Conservation (phyloP, 2,329 filamentous ascomycete species). For the Pseudopyricularia cyperi region DNA sequence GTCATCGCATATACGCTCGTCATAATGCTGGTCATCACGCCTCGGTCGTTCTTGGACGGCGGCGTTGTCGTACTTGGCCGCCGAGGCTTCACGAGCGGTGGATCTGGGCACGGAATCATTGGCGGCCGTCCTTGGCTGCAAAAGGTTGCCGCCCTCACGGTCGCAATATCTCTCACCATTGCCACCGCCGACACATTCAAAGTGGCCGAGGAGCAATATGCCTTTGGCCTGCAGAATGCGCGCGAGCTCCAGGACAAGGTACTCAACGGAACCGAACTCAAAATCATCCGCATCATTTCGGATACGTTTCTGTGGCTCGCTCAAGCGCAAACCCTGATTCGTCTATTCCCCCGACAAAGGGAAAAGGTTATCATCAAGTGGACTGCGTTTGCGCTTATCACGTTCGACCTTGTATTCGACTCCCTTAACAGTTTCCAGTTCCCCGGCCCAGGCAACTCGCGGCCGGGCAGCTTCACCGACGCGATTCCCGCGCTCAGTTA, state of each 20-base stretch:
- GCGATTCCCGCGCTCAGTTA: slow-evolving; percentile 87
- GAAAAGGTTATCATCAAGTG: slow-evolving; percentile 99
- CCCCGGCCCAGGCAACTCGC: slow-evolving; percentile 34
- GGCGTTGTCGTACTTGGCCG: slow-evolving; percentile 70
- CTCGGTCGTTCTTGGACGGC: slow-evolving; percentile 83
- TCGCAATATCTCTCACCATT: slow-evolving; percentile 79
- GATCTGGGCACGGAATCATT: slow-evolving; percentile 67
- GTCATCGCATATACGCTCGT: slow-evolving; percentile 86
- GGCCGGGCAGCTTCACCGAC: slow-evolving; percentile 68
- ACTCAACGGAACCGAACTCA: slow-evolving; percentile 72
- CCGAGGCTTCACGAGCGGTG: slow-evolving; percentile 74
- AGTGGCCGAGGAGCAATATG: slow-evolving; percentile 73
- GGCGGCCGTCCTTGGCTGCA: slow-evolving; percentile 91
- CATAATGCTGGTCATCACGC: slow-evolving; percentile 87
- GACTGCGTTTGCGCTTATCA: slow-evolving; percentile 89
- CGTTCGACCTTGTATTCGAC: slow-evolving; percentile 81
- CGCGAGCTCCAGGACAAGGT: slow-evolving; percentile 63
- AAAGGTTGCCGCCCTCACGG: slow-evolving; percentile 61
- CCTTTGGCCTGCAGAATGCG: slow-evolving; percentile 67
- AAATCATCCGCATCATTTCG: slow-evolving; percentile 82
- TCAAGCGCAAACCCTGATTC: slow-evolving; percentile 91
- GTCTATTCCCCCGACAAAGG: slow-evolving; percentile 87
- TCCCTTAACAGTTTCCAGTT: slow-evolving; percentile 76
- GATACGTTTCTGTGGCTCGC: slow-evolving; percentile 96
- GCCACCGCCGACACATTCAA: slow-evolving; percentile 84